Evolutionary conservation across 495 filamentous ascomycete genomes (phyloP).

Genomic region (Neurospora sp.): DNA sequence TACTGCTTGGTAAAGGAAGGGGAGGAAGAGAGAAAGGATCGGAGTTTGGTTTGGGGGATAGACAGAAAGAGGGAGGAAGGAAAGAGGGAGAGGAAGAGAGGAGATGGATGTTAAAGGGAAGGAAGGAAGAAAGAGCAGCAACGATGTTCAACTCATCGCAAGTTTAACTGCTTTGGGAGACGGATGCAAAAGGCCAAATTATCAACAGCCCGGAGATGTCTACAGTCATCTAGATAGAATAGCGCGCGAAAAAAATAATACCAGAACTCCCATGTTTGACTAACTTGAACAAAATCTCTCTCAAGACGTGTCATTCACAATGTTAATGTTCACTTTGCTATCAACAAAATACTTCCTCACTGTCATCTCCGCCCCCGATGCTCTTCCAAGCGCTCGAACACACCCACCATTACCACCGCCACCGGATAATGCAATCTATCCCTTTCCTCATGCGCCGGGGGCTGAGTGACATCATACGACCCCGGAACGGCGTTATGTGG

Average conservation of each 20-base stretch:
- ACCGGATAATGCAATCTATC: too few species aligned
- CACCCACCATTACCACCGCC: too few species aligned
- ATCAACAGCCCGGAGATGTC: neutral
- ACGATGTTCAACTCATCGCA: neutral
- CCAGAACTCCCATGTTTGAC: neutral
- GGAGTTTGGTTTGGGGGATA: neutral
- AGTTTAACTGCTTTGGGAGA: neutral
- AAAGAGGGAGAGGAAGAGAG: neutral
- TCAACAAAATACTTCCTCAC: too few species aligned
- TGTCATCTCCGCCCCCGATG: too few species aligned
- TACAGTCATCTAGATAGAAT: neutral
- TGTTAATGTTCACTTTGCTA: too few species aligned
- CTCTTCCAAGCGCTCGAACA: too few species aligned
- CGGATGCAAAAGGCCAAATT: neutral
- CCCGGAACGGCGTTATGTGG: neutral
- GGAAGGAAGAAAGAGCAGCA: neutral
- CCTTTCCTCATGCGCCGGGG: too few species aligned
- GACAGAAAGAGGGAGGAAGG: neutral
- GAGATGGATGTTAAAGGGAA: neutral
- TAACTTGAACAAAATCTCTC: too few species aligned
- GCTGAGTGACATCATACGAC: neutral
- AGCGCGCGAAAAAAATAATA: neutral
- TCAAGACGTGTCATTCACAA: too few species aligned
- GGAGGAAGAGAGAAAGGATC: neutral
- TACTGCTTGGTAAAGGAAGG: conserved; percentile 67